Percentiles rank a stretch among this genome's conserved stretches.
Conservation (phyloP, 306 rosid genomes). For the Pyrus bretschneideri region DNA sequence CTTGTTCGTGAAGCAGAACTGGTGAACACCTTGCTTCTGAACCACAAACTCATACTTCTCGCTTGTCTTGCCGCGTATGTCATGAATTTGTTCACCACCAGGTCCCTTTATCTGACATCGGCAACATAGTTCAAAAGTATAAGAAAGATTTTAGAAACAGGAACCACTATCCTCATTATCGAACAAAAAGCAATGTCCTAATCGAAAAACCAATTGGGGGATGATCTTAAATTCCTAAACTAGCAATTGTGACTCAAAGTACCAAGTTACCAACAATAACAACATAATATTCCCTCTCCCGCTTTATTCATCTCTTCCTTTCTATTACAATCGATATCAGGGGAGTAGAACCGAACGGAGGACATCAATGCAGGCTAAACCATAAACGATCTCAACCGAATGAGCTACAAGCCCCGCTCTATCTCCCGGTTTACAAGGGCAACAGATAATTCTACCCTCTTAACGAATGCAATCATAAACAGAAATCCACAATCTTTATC, state of each 20-base stretch:
- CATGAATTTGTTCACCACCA: slow-evolving; percentile 63
- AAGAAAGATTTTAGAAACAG: not conserved
- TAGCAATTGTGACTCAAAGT: not conserved
- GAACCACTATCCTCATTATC: not conserved
- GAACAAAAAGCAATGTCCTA: not conserved
- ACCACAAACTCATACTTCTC: slow-evolving; percentile 55
- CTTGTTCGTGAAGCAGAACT: slow-evolving; percentile 67
- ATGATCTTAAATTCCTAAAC: not conserved
- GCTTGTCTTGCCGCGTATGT: slow-evolving; percentile 51
- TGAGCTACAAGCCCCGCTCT: not conserved
- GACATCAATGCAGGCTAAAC: too few relatives aligned
- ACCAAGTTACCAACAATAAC: not conserved
- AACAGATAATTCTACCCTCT: not conserved
- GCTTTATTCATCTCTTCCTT: not conserved
- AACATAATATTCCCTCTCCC: not conserved
- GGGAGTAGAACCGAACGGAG: too few relatives aligned
- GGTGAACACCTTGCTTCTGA: slow-evolving; percentile 52
- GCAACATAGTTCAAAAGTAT: not conserved
- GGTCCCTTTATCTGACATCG: slow-evolving; percentile 71
- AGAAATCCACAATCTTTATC: not conserved
- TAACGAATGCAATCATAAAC: not conserved
- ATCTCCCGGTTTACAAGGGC: not conserved
- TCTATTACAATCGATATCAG: too few relatives aligned
- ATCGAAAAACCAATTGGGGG: not conserved
- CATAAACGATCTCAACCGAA: too few relatives aligned